Evolutionary conservation across 352 stramenopile species (phyloP), one percentile per base, ranked within the genome.

Genomic region (Phytophthora sansomeana): DNA sequence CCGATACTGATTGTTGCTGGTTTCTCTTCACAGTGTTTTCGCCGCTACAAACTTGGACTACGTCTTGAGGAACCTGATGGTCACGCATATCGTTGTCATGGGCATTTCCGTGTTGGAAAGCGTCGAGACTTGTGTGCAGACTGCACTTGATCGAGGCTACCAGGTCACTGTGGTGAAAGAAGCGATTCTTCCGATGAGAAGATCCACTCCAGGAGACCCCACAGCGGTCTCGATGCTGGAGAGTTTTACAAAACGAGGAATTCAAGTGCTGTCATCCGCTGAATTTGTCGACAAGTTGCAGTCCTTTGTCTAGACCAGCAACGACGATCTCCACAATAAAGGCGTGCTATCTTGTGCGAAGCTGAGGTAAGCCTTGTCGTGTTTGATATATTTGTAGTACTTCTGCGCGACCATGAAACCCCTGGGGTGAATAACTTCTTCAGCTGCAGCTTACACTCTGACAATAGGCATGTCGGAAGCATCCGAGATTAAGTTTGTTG

Each of bases 41-140:
- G 72, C 85, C 32, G 80, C 86, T 6, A 97, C 92, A 3, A 97
- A 97, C 69, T 52, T 97, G 0, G 87, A 97, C 77, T 97, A 95
- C 57, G 58, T 96, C n/a, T 51, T 98, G 10, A 78, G 85, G 4
- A 98, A 96, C 74, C 77, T 97, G 21, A 80, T 80, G 46, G 69
- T 97, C 43, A 84, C 87, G 39, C 91, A 97, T 55, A 49, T 98
- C 36, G 87, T 98, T 6, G 64, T 97, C 29, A 67, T 83, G 43
- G 92, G 92, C 16, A 87, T 97, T 51, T 86, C 93, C 7, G 90
- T 89, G 11, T 70, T 97, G 35, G 76, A 85, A 6, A 96, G 89
- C 69, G 75, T 97, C 26, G 82, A 93, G 50, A 73, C 80, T 24
- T 90, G 87, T 24, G 83, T 95, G 8, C 86, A 90, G 58, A 91